phyloP scores from a whole-genome alignment of 331 rosid species.

The Malus hybrid region DNA sequence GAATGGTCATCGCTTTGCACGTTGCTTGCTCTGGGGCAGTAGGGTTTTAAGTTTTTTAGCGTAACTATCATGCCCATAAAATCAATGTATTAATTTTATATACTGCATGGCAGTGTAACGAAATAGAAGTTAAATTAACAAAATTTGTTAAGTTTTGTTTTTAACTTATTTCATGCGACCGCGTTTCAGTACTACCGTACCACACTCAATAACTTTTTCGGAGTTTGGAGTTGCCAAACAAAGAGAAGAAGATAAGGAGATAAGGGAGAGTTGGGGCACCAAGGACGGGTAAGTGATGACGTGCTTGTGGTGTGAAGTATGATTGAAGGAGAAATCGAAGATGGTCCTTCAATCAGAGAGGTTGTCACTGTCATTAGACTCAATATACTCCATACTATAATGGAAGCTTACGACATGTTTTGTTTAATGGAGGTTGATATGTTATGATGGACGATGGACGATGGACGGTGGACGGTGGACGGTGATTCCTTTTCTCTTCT shows the following conservation, averaged over 20 bases:
- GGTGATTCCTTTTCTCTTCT: neutral
- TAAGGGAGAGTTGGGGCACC: conserved; percentile 40
- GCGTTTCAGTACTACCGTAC: neutral
- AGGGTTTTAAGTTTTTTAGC: neutral
- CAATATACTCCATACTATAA: neutral
- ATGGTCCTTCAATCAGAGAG: conserved; percentile 7
- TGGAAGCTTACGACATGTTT: neutral
- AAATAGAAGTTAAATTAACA: too few species aligned
- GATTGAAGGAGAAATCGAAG: neutral
- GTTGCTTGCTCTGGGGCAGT: neutral
- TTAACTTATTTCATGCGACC: too few species aligned
- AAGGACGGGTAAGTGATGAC: conserved; percentile 19
- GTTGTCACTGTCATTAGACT: conserved; percentile 5
- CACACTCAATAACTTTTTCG: too few species aligned
- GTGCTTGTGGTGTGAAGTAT: conserved; percentile 19
- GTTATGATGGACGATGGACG: neutral
- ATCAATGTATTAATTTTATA: too few species aligned
- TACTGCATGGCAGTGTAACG: too few species aligned
- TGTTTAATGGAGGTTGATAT: neutral
- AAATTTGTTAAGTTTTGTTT: too few species aligned
- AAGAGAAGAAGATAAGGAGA: conserved; percentile 45
- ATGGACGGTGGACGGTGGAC: neutral
- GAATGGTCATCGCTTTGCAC: neutral
- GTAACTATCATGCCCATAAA: too few species aligned
- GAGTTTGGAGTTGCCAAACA: neutral